phyloP scores from a whole-genome alignment of 345 rosid genomes.

The Ailanthus altissimus region DNA sequence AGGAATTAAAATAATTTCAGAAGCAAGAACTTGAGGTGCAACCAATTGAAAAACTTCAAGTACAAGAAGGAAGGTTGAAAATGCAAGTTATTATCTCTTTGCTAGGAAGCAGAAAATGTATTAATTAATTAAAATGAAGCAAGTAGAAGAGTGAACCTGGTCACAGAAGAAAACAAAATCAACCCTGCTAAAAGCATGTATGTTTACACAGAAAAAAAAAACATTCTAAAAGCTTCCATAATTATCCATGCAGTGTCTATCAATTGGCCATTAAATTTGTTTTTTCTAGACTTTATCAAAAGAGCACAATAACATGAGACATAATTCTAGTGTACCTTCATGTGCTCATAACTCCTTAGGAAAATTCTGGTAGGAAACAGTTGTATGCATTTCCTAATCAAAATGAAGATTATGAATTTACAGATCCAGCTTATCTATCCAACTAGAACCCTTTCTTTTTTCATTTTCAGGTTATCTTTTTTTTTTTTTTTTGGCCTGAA shows the following conservation, averaged over 20 bases:
- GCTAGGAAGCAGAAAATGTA: background rate
- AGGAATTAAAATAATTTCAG: conserved; percentile 18
- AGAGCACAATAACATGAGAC: no score
- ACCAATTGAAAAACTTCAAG: background rate
- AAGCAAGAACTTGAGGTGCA: background rate
- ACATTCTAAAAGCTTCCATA: background rate
- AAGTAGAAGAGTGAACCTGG: background rate
- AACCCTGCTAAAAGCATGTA: background rate
- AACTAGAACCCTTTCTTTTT: no score
- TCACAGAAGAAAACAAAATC: background rate
- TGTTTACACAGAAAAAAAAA: background rate
- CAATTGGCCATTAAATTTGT: no score
- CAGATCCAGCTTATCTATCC: no score
- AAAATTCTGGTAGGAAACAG: no score
- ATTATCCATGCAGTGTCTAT: background rate
- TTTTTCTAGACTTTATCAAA: no score
- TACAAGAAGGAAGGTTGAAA: background rate
- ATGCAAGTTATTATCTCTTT: background rate
- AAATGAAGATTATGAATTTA: no score
- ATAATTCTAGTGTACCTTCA: no score
- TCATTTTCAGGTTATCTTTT: no score
- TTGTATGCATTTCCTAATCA: no score
- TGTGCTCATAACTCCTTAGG: no score
- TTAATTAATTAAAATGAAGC: background rate
- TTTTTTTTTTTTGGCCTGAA: no score